Evolutionary conservation across 805 yeast species (phyloP).

Genomic region (Huiozyma naganishii): DNA sequence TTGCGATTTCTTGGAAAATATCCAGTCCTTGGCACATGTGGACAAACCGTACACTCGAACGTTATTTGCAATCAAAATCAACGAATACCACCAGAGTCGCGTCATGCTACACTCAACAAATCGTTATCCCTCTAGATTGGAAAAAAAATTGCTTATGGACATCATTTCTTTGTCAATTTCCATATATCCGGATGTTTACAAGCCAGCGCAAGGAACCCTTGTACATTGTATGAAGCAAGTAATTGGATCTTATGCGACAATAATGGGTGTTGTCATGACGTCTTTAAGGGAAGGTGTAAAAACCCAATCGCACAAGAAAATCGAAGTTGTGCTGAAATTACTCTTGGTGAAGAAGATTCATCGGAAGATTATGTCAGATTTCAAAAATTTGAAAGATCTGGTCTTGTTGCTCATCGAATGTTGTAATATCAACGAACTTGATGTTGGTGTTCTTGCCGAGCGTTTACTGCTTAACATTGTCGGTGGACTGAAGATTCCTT

Average conservation of each 20-base stretch:
- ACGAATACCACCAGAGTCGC: conserved; percentile 65
- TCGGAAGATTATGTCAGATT: conserved; percentile 49
- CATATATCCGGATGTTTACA: conserved; percentile 54
- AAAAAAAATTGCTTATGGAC: conserved; percentile 52
- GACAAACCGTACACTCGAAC: conserved; percentile 69
- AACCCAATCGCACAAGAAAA: conserved; percentile 39
- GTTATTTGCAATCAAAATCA: conserved; percentile 61
- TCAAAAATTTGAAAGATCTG: conserved; percentile 37
- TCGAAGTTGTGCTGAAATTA: conserved; percentile 55
- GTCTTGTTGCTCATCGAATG: conserved; percentile 44
- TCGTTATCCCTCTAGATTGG: conserved; percentile 57
- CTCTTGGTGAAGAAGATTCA: conserved; percentile 49
- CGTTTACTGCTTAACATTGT: conserved; percentile 36
- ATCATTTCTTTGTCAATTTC: conserved; percentile 57
- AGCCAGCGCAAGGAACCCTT: conserved; percentile 59
- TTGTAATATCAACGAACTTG: conserved; percentile 43
- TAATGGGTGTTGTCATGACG: conserved; percentile 34
- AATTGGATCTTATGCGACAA: conserved; percentile 49
- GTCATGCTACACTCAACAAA: conserved; percentile 61
- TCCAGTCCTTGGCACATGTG: conserved; percentile 52
- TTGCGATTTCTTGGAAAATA: conserved; percentile 43
- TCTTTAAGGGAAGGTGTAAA: conserved; percentile 41
- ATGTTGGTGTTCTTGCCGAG: conserved; percentile 46
- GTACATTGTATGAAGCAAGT: conserved; percentile 61
- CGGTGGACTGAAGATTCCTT: conserved; percentile 38